Base-by-base conservation (phyloP, 192 early-diverging fungal genomes). In the Umbelopsis ramanniana region DNA sequence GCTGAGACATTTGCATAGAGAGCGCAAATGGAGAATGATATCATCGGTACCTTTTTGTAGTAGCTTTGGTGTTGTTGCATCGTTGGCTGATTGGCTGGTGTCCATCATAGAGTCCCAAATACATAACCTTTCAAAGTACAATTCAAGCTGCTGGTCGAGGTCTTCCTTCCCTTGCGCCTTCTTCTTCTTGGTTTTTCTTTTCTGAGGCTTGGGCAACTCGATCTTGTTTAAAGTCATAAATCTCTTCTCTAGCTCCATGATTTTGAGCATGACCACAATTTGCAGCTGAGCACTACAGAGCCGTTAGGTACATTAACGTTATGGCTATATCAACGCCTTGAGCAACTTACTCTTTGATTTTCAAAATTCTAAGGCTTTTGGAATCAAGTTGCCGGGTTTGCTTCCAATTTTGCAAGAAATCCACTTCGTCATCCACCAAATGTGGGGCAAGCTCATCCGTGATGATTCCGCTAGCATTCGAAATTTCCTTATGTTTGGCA, bases 71-170 rank as follows among this genome's bases (percentile, higher is more conserved):
- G 37, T 50, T 0, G 67, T 22, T 12, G 23, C 48, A n/a, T 70
- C 50, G 4, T 14, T 24, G 35, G 53, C 26, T 46, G 10, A 0
- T 19, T 21, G 10, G 17, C 0, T 26, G 19, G 23, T 53, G 26
- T 54, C 53, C 37, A 43, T 54, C 37, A 70, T 70, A 3, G 69
- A 54, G 48, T 70, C 69, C 69, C 69, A 70, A 43, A 70, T 70
- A 24, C 69, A 70, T 21, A 70, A 22, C 2, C 69, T 46, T 12
- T 70, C 69, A 70, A 70, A 70, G 48, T 70, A 70, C 2, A 70
- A 46, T 6, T 70, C 69, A 6, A 70, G 50, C 15, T 70, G 69
- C 3, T 40, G 37, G 4, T 70, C 47, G 12, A 54, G 48, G 4
- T 46, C 69, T 4, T 70, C 69, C 48, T 50, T 50, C 17, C 26